Evolutionary conservation across 257 asterid species (phyloP).

Genomic region (Solanum peruvianum): DNA sequence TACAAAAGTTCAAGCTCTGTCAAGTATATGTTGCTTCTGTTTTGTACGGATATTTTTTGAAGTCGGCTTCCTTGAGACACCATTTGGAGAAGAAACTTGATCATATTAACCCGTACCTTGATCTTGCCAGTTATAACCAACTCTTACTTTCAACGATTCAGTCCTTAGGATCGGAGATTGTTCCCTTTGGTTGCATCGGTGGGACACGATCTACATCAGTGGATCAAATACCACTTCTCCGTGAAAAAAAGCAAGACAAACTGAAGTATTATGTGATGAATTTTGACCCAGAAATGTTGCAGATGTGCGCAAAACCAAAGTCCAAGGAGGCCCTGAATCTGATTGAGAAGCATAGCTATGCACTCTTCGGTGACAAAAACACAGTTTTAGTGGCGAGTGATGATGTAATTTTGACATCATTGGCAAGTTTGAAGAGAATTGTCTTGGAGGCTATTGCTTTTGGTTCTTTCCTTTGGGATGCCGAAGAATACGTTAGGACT

Average conservation of each 20-base stretch:
- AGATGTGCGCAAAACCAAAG: conserved; percentile 59
- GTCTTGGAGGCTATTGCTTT: conserved; percentile 83
- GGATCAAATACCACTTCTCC: conserved; percentile 15
- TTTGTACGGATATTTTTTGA: conserved; percentile 69
- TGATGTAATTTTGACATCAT: conserved; percentile 49
- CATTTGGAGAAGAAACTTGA: conserved; percentile 40
- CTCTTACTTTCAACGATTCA: conserved; percentile 11
- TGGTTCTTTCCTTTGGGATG: conserved; percentile 71
- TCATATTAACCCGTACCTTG: conserved; percentile 5
- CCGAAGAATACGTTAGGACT: conserved; percentile 38
- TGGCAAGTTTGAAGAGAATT: conserved; percentile 69
- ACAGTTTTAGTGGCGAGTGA: conserved; percentile 22
- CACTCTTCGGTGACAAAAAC: conserved; percentile 53
- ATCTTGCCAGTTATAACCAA: conserved; percentile 1
- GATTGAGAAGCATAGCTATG: conserved; percentile 55
- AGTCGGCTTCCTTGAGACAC: conserved; percentile 62
- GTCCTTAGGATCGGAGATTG: conserved; percentile 21
- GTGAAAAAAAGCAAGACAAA: conserved; percentile 10
- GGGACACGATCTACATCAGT: conserved; percentile 13
- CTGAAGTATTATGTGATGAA: conserved; percentile 50
- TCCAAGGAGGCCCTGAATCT: conserved; percentile 57
- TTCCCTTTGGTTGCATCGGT: conserved; percentile 11
- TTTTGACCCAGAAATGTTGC: conserved; percentile 40
- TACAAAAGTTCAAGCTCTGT: conserved; percentile 39
- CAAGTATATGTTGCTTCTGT: conserved; percentile 53